These are phyloP conservation scores for Inga leiocalycina DNA, from an alignment of 306 rosid species.

Conservation along the genomic window DNA sequence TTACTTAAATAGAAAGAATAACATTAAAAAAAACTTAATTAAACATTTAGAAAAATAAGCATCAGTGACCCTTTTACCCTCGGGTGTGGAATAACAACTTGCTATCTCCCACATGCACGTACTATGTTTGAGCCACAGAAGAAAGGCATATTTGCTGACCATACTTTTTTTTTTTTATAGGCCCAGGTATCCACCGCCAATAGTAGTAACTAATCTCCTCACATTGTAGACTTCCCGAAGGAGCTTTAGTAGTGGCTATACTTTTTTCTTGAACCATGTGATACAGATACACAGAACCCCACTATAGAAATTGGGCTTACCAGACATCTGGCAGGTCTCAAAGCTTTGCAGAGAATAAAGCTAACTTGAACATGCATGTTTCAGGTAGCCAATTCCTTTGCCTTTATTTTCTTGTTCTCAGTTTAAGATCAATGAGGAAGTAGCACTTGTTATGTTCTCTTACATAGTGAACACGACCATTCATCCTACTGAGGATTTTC, in stretches of 20 bases:
- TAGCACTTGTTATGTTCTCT: constrained; percentile 66
- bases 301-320: constrained; percentile 7
- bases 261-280: not conserved
- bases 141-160: not conserved
- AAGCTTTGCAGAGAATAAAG: constrained; percentile 24
- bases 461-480: constrained; percentile 61
- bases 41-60: not conserved
- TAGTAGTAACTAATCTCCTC: no score
- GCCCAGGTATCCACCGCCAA: no score
- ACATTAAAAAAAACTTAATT: no score
- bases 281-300: not conserved
- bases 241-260: not conserved
- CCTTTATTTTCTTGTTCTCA: constrained; percentile 50
- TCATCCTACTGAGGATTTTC: constrained; percentile 73
- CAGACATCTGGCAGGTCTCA: constrained; percentile 17
- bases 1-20: not conserved
- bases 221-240: no score
- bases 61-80: not conserved
- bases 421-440: constrained; percentile 68
- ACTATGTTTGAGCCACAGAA: not conserved
- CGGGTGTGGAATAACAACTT: not conserved
- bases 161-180: no score
- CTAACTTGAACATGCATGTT: constrained; percentile 32
- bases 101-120: not conserved
- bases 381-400: constrained; percentile 33